Conservation (phyloP, 257 asterid genomes). For the Verbascum thapsus region DNA sequence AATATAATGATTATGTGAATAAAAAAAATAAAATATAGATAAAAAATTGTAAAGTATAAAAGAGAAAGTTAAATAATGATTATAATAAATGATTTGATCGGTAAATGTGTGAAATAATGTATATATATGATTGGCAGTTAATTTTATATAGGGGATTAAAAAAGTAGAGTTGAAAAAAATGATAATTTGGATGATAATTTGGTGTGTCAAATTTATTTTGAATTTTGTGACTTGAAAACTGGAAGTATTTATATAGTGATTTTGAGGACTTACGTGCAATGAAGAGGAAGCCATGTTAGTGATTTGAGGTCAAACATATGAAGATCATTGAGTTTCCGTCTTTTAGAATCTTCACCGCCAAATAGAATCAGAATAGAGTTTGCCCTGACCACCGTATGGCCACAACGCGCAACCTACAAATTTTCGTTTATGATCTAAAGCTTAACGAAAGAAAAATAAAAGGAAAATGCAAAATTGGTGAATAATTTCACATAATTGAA, state of each 20-base stretch:
- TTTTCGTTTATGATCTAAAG: constrained; percentile 7
- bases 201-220: too few relatives aligned
- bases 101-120: too few relatives aligned
- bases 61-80: too few relatives aligned
- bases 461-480: constrained; percentile 4
- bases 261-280: constrained; percentile 77
- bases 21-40: too few relatives aligned
- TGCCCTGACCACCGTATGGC: constrained; percentile 88
- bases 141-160: too few relatives aligned
- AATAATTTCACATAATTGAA: background rate
- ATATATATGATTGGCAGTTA: too few relatives aligned
- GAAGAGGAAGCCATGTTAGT: constrained; percentile 96
- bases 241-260: constrained; percentile 2
- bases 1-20: too few relatives aligned
- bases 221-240: too few relatives aligned
- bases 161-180: too few relatives aligned
- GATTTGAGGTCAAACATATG: constrained; percentile 98
- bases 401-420: constrained; percentile 88
- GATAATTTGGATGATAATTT: too few relatives aligned
- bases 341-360: constrained; percentile 90
- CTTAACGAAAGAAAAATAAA: background rate
- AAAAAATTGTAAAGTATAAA: too few relatives aligned
- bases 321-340: constrained; percentile 86
- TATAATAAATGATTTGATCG: too few relatives aligned
- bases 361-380: constrained; percentile 79